Conservation (phyloP, 148 eudicot species). For the Agrostemma githago region DNA sequence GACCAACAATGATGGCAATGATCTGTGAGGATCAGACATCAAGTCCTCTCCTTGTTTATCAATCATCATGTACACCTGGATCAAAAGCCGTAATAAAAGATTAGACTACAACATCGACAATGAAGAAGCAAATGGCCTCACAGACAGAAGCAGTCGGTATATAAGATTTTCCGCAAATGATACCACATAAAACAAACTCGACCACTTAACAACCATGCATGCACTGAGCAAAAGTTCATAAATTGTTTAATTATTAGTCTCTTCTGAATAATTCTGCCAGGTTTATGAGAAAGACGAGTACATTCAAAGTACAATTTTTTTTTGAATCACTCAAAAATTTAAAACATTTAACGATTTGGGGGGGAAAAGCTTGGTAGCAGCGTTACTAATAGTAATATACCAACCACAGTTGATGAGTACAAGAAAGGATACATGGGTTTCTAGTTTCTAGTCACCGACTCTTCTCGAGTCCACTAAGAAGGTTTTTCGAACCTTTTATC, state of each 20-base stretch:
- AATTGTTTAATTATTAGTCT: neutral
- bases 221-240: neutral
- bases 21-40: slow-evolving; percentile 63
- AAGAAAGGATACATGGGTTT: neutral
- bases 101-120: neutral
- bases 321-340: too few species aligned
- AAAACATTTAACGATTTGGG: neutral
- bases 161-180: too few species aligned
- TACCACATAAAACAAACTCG: neutral
- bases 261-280: neutral
- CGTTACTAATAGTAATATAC: neutral
- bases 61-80: slow-evolving; percentile 74
- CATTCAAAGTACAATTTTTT: neutral
- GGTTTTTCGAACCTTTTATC: neutral
- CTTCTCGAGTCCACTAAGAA: neutral
- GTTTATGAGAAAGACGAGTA: neutral
- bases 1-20: slow-evolving; percentile 53
- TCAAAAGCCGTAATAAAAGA: slow-evolving; percentile 8
- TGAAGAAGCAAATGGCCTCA: slow-evolving; percentile 1
- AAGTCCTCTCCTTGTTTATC: slow-evolving; percentile 67
- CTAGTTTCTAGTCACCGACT: neutral
- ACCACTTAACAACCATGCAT: neutral
- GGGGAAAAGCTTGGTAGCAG: too few species aligned
- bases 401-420: neutral
- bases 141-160: neutral